Evolutionary conservation across 1,139 yeast species (phyloP).

Genomic region (Scheffersomyces quercinus): DNA sequence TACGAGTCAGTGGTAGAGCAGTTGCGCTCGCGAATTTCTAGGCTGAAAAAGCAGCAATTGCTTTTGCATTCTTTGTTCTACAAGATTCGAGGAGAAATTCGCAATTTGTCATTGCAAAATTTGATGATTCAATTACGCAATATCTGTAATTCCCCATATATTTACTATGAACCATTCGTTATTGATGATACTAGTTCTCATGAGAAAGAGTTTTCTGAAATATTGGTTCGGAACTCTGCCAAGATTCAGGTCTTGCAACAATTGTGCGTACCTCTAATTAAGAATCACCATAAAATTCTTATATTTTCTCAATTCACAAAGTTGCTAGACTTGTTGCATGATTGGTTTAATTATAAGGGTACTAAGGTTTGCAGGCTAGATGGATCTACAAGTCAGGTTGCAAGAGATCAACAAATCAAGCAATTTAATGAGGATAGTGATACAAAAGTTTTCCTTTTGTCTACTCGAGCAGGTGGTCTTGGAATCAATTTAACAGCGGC

Average conservation of each 20-base stretch:
- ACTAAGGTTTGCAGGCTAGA: constrained; percentile 66
- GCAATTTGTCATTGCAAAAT: constrained; percentile 50
- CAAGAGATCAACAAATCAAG: constrained; percentile 64
- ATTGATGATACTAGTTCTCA: constrained; percentile 24
- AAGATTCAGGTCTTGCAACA: constrained; percentile 72
- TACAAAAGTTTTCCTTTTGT: constrained; percentile 61
- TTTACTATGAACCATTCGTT: constrained; percentile 77
- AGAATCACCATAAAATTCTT: constrained; percentile 60
- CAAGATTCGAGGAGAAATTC: constrained; percentile 21
- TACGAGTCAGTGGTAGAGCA: constrained; percentile 4
- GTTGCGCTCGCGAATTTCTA: constrained; percentile 5
- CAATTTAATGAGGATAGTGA: constrained; percentile 43
- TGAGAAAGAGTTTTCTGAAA: constrained; percentile 28
- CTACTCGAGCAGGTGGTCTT: constrained; percentile 93
- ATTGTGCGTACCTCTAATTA: constrained; percentile 46
- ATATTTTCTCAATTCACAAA: constrained; percentile 84
- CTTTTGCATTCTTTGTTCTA: constrained; percentile 18
- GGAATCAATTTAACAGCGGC: constrained; percentile 87
- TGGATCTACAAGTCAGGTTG: constrained; percentile 67
- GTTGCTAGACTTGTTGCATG: constrained; percentile 73
- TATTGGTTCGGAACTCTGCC: constrained; percentile 54
- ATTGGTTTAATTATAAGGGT: constrained; percentile 47
- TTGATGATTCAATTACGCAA: constrained; percentile 80
- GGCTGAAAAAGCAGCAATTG: constrained; percentile 13
- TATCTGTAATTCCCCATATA: constrained; percentile 81